Evolutionary conservation across 2,329 filamentous ascomycete species (phyloP).

Genomic region (Cryphonectria carpinicola): DNA sequence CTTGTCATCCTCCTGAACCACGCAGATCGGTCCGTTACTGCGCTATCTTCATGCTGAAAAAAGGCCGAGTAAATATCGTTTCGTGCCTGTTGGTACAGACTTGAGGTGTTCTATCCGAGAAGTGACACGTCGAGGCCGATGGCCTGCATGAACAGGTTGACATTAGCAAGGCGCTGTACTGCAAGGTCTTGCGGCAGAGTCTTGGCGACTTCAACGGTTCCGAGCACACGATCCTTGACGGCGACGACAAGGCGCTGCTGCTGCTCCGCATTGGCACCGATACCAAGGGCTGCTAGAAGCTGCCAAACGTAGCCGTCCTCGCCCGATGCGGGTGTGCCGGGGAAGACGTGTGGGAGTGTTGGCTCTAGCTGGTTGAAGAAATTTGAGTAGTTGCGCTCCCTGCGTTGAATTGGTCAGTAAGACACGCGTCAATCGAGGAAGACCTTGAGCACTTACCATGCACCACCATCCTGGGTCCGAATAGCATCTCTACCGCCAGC

Average conservation of each 20-base stretch:
- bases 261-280: conserved; percentile 90
- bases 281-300: conserved; percentile 92
- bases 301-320: conserved; percentile 99
- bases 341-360: conserved; percentile 83
- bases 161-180: conserved; percentile 80
- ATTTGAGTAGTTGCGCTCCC: conserved; percentile 78
- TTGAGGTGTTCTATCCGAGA: conserved; percentile 43
- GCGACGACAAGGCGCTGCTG: conserved; percentile 92
- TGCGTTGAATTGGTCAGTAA: conserved; percentile 43
- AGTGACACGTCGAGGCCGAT: conserved; percentile 97
- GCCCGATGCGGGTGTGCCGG: conserved; percentile 83
- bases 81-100: not conserved
- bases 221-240: conserved; percentile 97
- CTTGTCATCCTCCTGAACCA: not conserved
- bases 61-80: too few relatives aligned
- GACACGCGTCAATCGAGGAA: not conserved
- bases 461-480: conserved; percentile 24
- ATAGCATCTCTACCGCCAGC: conserved; percentile 57
- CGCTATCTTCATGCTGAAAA: not conserved
- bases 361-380: conserved; percentile 89
- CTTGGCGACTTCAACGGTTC: conserved; percentile 87
- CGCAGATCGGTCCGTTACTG: not conserved
- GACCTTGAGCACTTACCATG: conserved; percentile 60
- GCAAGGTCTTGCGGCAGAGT: conserved; percentile 87
- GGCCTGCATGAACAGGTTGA: conserved; percentile 97